These are phyloP conservation scores for Neoboletus brunneissimus DNA, from an alignment of 768 basidiomycete genomes.

Conservation along the genomic window DNA sequence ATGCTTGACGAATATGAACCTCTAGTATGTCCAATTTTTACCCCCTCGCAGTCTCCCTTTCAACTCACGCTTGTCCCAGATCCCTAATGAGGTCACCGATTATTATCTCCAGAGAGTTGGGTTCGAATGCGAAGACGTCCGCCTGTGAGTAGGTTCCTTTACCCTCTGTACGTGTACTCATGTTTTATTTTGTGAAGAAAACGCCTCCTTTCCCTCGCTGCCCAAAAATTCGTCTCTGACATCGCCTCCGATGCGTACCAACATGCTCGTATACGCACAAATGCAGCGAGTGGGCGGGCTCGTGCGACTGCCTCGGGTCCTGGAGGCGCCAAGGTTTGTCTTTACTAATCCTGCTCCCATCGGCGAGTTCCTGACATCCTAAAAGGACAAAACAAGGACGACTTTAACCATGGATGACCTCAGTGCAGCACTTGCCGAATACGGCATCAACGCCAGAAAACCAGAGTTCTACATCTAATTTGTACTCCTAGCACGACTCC, in stretches of 20 bases:
- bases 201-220: constrained; percentile 89
- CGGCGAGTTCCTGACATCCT: constrained; percentile 5
- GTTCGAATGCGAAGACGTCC: constrained; percentile 92
- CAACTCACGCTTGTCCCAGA: constrained; percentile 44
- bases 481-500: constrained; percentile 2
- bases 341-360: background rate
- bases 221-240: constrained; percentile 97
- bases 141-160: constrained; percentile 58
- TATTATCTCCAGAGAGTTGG: constrained; percentile 96
- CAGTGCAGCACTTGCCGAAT: constrained; percentile 88
- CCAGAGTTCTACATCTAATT: constrained; percentile 86
- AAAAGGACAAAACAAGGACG: constrained; percentile 85
- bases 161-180: background rate
- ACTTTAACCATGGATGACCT: constrained; percentile 98
- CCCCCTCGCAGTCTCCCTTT: background rate
- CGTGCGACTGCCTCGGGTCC: constrained; percentile 55
- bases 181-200: constrained; percentile 52
- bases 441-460: constrained; percentile 91
- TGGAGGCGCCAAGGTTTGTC: constrained; percentile 60
- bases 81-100: constrained; percentile 96
- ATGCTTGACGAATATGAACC: constrained; percentile 98
- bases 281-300: constrained; percentile 71
- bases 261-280: constrained; percentile 93
- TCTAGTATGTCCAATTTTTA: constrained; percentile 52
- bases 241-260: constrained; percentile 97